Conservation (phyloP, 1,139 yeast species). For the Magnusiomyces ingens region DNA sequence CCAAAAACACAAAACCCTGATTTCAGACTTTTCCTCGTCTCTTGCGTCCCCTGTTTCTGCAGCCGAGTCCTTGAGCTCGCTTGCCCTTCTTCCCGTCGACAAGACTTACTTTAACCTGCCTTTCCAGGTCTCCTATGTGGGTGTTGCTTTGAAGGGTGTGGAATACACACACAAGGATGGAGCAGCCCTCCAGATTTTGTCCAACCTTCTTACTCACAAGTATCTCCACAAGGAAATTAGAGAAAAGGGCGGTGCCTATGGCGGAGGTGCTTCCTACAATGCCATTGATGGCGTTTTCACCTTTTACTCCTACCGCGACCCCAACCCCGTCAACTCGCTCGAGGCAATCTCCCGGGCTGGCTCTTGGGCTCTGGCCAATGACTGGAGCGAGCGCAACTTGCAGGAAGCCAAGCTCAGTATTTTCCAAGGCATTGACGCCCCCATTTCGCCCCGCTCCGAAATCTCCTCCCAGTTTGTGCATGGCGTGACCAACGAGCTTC, state of each 20-base stretch:
- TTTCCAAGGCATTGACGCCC: conserved; percentile 90
- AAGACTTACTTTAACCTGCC: conserved; percentile 63
- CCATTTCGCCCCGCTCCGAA: conserved; percentile 72
- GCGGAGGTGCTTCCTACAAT: conserved; percentile 85
- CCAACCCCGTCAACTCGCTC: conserved; percentile 69
- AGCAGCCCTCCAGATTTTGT: conserved; percentile 74
- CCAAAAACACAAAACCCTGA: conserved; percentile 10
- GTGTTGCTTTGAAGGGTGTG: conserved; percentile 62
- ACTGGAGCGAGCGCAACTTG: conserved; percentile 53
- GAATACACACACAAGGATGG: conserved; percentile 67
- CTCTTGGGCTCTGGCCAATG: conserved; percentile 46
- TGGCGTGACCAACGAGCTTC: conserved; percentile 71
- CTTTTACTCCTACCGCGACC: conserved; percentile 90
- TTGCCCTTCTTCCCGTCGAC: conserved; percentile 15
- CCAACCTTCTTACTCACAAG: conserved; percentile 76
- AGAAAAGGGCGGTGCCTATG: conserved; percentile 97
- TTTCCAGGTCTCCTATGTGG: conserved; percentile 81
- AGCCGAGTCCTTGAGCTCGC: conserved; percentile 9
- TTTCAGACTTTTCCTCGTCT: conserved; percentile 17
- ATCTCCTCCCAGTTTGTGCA: conserved; percentile 61
- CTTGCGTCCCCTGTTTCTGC: conserved; percentile 11
- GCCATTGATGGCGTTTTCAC: conserved; percentile 76
- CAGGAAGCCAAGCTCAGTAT: conserved; percentile 86
- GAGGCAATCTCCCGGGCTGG: conserved; percentile 55
- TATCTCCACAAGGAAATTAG: conserved; percentile 83